phyloP scores from a whole-genome alignment of 208 protist genomes.

The Leishmania tarentolae region DNA sequence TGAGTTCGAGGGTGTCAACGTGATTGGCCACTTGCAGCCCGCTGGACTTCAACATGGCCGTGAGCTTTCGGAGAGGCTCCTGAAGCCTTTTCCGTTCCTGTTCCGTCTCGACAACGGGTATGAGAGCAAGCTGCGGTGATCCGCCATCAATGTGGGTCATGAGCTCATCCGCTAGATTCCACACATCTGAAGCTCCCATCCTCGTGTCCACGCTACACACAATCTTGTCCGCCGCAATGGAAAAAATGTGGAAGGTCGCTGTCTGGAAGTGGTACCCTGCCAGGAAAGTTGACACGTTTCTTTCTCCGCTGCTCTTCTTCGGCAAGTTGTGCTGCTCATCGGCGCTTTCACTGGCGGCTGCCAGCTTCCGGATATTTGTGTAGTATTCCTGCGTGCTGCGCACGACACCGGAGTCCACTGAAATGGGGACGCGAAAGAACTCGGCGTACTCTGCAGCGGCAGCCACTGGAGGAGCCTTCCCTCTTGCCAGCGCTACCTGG shows the following conservation, averaged over 20 bases:
- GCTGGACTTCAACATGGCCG: constrained; percentile 31
- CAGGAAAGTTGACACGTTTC: constrained; percentile 53
- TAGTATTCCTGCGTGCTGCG: constrained; percentile 42
- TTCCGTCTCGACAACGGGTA: constrained; percentile 58
- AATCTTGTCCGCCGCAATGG: constrained; percentile 39
- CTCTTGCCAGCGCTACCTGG: constrained; percentile 48
- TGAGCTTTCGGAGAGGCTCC: constrained; percentile 37
- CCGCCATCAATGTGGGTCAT: constrained; percentile 46
- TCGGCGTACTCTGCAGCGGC: constrained; percentile 50
- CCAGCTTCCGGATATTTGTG: constrained; percentile 17
- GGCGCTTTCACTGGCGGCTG: constrained; percentile 25
- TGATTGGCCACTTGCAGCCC: constrained; percentile 63
- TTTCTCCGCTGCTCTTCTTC: constrained; percentile 7
- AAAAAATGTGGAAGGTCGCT: constrained; percentile 43
- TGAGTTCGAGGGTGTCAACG: constrained; percentile 70
- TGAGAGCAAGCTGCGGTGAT: constrained; percentile 43
- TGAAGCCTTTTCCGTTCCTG: constrained; percentile 42
- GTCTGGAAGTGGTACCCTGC: constrained; percentile 36
- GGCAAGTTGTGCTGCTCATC: constrained; percentile 27
- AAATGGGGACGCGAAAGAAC: constrained; percentile 51
- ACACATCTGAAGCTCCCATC: constrained; percentile 15
- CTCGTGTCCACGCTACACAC: constrained; percentile 22
- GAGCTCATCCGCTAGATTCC: constrained; percentile 65
- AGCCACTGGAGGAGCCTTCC: constrained; percentile 15
- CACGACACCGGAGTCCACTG: constrained; percentile 25